Evolutionary conservation across 805 yeast species (phyloP).

Genomic region (Kodamaea kaohsiungensis): DNA sequence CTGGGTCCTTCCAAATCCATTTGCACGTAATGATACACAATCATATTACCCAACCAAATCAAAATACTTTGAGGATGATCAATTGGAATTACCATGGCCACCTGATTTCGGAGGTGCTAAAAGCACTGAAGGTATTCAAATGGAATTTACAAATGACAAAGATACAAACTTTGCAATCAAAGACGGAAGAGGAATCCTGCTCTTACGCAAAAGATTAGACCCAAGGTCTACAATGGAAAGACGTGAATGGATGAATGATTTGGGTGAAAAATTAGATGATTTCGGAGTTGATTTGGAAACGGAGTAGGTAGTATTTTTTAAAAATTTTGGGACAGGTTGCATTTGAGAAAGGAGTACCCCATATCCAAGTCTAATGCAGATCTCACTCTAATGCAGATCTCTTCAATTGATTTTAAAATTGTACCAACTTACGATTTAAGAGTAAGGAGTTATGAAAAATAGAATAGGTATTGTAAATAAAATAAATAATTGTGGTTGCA

Average conservation of each 20-base stretch:
- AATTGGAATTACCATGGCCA: constrained; percentile 85
- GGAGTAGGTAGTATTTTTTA: constrained; percentile 32
- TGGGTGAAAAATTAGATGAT: constrained; percentile 84
- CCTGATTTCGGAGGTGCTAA: constrained; percentile 70
- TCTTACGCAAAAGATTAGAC: constrained; percentile 35
- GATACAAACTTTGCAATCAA: constrained; percentile 10
- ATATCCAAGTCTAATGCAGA: neutral
- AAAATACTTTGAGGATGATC: constrained; percentile 55
- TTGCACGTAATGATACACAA: constrained; percentile 47
- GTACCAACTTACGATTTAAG: too few relatives aligned
- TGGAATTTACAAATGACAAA: constrained; percentile 5
- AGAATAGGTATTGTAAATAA: too few relatives aligned
- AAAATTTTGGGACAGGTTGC: too few relatives aligned
- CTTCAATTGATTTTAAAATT: neutral
- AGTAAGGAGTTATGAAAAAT: too few relatives aligned
- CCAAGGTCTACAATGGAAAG: constrained; percentile 39
- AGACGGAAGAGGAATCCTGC: constrained; percentile 16
- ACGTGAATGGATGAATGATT: constrained; percentile 66
- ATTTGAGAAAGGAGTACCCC: too few relatives aligned
- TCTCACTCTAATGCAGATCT: neutral
- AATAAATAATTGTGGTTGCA: too few relatives aligned
- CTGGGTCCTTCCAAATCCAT: constrained; percentile 76
- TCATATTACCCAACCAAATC: constrained; percentile 58
- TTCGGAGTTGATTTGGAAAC: constrained; percentile 84
- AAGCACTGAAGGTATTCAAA: constrained; percentile 18